Evolutionary conservation across 2,329 filamentous ascomycete species (phyloP), one percentile per base, ranked within the genome.

Genomic region (Neopestalotiopsis rosae): DNA sequence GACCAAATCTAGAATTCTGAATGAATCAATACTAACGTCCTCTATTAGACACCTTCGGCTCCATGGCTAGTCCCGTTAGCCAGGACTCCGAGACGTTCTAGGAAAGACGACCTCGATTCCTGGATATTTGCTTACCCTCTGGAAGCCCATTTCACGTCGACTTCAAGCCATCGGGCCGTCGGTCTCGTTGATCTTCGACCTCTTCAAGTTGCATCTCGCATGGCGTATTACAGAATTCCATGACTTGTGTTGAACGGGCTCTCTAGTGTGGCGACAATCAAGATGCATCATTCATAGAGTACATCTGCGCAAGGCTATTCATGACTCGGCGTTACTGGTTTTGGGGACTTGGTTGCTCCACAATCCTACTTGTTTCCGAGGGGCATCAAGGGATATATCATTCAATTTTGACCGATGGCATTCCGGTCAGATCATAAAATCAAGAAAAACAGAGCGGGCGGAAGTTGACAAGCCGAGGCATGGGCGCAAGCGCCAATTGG

Each of bases 1-100:
- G n/a, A 34, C 17, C 12, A 13, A 20, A 49, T 14, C 14, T 14
- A 34, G 30, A 5, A 5, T 34, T 52, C 34, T 69, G 75, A 69
- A 76, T 65, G 30, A 38, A 57, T 13, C 5, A 34, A 63, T 24
- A 58, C 34, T 62, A 42, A 34, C 30, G 12, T 17, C 6, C 20
- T 5, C 14, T 40, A 24, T 52, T 68, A 87, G 86, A 88, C 76
- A 88, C 86, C 61, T 88, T 88, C 75, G 86, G 86, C 68, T 83
- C 84, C 2, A 76, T 85, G 68, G 81, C 81, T 28, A 77, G 76
- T 64, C 74, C 71, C 66, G 68, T 76, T 28, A 87, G 84, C 71
- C 83, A 86, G 71, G 86, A 88, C 69, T 85, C 84, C 40, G 86
- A 88, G 74, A 87, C 84, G 62, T 88, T 87, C 75, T 88, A 83